A percentile compares a stretch with the other conserved stretches of the same genome.
Evolutionary conservation across 257 asterid species (phyloP).

Genomic region (Fraxinus pennsylvanica): DNA sequence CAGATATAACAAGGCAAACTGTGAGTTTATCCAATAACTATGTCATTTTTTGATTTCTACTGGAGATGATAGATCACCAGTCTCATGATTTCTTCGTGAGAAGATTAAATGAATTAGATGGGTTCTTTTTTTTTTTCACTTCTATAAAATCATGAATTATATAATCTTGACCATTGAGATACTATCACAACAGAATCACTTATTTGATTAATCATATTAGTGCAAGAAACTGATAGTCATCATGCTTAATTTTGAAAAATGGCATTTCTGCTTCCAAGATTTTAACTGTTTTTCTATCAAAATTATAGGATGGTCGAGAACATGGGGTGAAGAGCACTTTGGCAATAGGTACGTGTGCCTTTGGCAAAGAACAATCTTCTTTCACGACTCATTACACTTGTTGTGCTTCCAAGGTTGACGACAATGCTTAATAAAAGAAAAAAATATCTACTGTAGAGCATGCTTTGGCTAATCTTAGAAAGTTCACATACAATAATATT

Average conservation of each 20-base stretch:
- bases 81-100: not conserved
- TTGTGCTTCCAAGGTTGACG: not conserved
- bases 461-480: not conserved
- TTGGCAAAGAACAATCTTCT: conserved; percentile 7
- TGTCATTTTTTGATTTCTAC: not conserved
- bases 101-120: not conserved
- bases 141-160: not conserved
- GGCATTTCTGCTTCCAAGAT: not conserved
- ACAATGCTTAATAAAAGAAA: not conserved
- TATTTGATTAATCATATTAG: not conserved
- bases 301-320: conserved; percentile 89
- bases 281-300: not conserved
- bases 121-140: not conserved
- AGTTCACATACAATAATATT: too few relatives aligned
- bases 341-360: conserved; percentile 78
- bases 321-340: conserved; percentile 99
- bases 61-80: not conserved
- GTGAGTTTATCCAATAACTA: not conserved
- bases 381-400: not conserved
- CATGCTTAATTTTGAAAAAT: too few relatives aligned
- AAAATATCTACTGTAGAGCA: not conserved
- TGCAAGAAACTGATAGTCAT: not conserved
- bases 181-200: not conserved
- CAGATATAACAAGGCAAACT: not conserved
- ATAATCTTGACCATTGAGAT: not conserved